These are phyloP conservation scores for Komagataella mondaviorum DNA, from an alignment of 805 yeast species.

Conservation along the genomic window DNA sequence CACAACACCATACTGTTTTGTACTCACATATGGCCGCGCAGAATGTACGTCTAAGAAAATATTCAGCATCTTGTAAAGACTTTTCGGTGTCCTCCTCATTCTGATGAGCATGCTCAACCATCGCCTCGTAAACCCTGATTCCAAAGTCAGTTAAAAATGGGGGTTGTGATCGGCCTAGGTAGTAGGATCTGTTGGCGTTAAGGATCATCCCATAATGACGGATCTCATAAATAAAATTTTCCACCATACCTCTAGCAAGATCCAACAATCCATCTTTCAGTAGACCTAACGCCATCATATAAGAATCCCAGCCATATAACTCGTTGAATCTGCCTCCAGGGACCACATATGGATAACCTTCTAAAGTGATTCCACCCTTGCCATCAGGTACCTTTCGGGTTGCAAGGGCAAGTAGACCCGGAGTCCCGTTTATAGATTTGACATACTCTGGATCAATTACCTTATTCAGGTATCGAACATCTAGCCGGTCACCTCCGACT, in stretches of 20 bases:
- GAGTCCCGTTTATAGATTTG: constrained; percentile 61
- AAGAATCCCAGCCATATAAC: constrained; percentile 96
- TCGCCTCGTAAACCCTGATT: constrained; percentile 45
- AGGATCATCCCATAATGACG: constrained; percentile 82
- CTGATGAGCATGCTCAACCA: constrained; percentile 13
- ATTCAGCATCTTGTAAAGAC: constrained; percentile 22
- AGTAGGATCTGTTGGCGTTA: constrained; percentile 89
- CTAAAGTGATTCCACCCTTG: constrained; percentile 32
- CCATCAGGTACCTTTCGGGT: constrained; percentile 35
- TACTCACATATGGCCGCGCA: constrained; percentile 83
- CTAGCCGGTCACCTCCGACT: constrained; percentile 25
- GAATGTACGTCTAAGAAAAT: constrained; percentile 51
- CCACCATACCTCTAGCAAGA: constrained; percentile 81
- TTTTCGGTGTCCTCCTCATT: constrained; percentile 25
- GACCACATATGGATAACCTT: constrained; percentile 78
- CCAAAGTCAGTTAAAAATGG: constrained; percentile 95
- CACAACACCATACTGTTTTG: constrained; percentile 59
- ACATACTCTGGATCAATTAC: constrained; percentile 67
- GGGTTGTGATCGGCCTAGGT: constrained; percentile 87
- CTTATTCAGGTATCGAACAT: constrained; percentile 68
- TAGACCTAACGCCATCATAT: constrained; percentile 80
- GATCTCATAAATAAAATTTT: constrained; percentile 84
- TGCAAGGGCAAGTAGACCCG: constrained; percentile 80
- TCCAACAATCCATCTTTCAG: constrained; percentile 51
- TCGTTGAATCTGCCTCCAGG: constrained; percentile 98